Conservation (phyloP, 352 stramenopile species). For the Pythium insidiosum region DNA sequence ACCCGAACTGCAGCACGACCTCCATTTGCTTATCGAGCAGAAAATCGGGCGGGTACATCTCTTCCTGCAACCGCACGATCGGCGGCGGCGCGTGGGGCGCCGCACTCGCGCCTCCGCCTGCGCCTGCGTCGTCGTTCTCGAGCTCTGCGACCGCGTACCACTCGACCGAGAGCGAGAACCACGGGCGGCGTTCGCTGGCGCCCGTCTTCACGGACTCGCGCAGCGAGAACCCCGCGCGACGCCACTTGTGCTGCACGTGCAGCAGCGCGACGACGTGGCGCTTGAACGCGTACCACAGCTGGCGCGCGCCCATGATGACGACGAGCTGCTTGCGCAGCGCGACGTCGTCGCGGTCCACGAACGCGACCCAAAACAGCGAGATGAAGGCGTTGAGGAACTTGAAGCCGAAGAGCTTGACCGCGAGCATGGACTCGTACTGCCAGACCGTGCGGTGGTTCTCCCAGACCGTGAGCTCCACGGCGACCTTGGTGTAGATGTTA, state of each 20-base stretch:
- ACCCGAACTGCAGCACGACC: constrained; percentile 86
- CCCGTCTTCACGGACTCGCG: background rate
- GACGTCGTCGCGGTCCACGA: constrained; percentile 42
- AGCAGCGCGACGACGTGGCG: constrained; percentile 47
- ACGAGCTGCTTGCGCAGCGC: constrained; percentile 54
- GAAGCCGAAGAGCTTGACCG: constrained; percentile 70
- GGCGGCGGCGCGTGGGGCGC: constrained; percentile 15
- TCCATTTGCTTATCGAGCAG: constrained; percentile 79
- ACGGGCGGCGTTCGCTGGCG: background rate
- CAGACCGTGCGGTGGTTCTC: constrained; percentile 76
- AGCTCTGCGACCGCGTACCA: constrained; percentile 56
- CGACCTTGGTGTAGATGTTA: constrained; percentile 55
- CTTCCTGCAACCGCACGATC: constrained; percentile 51
- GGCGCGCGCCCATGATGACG: constrained; percentile 61
- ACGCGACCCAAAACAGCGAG: constrained; percentile 73
- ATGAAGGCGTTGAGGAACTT: constrained; percentile 82
- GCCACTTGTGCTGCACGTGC: constrained; percentile 36
- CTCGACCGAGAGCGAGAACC: constrained; percentile 28
- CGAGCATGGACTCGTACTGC: constrained; percentile 75
- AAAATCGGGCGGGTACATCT: constrained; percentile 64
- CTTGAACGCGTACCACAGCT: constrained; percentile 56
- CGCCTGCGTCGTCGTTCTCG: background rate
- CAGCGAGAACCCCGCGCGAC: constrained; percentile 27
- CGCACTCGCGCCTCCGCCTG: background rate
- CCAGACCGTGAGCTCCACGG: constrained; percentile 51